phyloP scores from a whole-genome alignment of 306 rosid species.

The Aeschynomene evenia region DNA sequence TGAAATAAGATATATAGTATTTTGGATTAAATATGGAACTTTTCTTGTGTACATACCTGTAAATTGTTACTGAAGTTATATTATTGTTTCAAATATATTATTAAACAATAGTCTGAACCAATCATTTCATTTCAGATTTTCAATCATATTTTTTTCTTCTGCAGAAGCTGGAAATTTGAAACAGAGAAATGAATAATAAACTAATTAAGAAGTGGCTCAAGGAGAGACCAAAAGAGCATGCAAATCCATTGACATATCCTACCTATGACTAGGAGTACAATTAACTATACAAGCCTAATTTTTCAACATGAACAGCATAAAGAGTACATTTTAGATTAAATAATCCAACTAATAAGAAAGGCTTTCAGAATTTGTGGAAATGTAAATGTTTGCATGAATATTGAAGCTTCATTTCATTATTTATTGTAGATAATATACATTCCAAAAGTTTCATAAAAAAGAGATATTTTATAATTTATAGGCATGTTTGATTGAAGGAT shows the following conservation, averaged over 20 bases:
- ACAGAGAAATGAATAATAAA: background rate
- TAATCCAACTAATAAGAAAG: conserved; percentile 10
- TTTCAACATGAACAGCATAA: conserved; percentile 33
- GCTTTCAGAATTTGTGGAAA: conserved; percentile 10
- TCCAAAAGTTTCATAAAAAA: background rate
- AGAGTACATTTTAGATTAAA: conserved; percentile 25
- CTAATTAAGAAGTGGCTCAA: conserved; percentile 35
- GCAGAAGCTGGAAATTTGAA: conserved; percentile 14
- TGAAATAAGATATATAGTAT: conserved; percentile 16
- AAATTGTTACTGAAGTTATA: conserved; percentile 8
- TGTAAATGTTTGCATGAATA: conserved; percentile 9
- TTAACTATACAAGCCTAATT: conserved; percentile 16
- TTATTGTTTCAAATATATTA: background rate
- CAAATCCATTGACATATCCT: conserved; percentile 31
- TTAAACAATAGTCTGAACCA: conserved; percentile 17
- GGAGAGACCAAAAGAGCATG: conserved; percentile 37
- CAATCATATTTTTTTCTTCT: conserved; percentile 9
- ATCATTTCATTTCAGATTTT: conserved; percentile 20
- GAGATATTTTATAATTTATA: no score
- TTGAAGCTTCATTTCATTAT: background rate
- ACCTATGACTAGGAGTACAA: conserved; percentile 6
- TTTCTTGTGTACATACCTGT: background rate
- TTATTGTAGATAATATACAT: background rate
- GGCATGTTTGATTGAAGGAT: no score
- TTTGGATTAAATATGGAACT: background rate